Conservation (phyloP, 148 eudicot genomes). For the Camellia japonica region DNA sequence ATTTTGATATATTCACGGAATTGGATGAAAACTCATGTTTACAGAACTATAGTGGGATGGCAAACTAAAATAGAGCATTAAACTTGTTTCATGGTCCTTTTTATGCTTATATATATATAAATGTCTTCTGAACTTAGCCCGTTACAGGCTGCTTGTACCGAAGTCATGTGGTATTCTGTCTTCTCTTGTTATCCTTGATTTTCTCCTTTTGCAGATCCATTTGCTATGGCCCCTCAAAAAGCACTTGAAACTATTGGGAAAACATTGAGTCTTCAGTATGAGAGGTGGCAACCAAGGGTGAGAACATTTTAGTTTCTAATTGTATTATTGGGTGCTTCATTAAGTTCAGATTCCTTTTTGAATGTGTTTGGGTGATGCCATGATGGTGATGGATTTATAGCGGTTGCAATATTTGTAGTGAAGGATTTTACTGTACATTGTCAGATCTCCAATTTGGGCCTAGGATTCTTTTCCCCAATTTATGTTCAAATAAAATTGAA, state of each 20-base stretch:
- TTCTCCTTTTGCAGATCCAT: constrained; percentile 65
- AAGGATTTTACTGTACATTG: background rate
- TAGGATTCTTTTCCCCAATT: background rate
- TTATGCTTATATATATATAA: background rate
- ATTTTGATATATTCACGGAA: too few relatives aligned
- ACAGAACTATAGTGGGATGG: too few relatives aligned
- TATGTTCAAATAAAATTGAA: background rate
- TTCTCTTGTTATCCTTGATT: background rate
- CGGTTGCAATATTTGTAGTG: background rate
- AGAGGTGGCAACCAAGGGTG: constrained; percentile 97
- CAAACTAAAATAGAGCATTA: background rate
- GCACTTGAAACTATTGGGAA: constrained; percentile 91
- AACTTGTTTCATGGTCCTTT: background rate
- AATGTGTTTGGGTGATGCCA: too few relatives aligned
- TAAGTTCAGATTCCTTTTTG: background rate
- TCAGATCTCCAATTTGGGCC: background rate
- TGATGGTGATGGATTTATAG: background rate
- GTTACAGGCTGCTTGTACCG: background rate
- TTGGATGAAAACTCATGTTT: too few relatives aligned
- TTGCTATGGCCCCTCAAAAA: constrained; percentile 89
- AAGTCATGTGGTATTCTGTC: background rate
- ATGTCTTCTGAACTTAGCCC: background rate
- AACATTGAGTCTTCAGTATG: constrained; percentile 80
- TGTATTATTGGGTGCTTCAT: background rate
- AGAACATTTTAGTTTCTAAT: constrained; percentile 11